These are phyloP conservation scores for Rhynchosporium secalis DNA, from an alignment of 2,329 filamentous ascomycete genomes.

Conservation along the genomic window DNA sequence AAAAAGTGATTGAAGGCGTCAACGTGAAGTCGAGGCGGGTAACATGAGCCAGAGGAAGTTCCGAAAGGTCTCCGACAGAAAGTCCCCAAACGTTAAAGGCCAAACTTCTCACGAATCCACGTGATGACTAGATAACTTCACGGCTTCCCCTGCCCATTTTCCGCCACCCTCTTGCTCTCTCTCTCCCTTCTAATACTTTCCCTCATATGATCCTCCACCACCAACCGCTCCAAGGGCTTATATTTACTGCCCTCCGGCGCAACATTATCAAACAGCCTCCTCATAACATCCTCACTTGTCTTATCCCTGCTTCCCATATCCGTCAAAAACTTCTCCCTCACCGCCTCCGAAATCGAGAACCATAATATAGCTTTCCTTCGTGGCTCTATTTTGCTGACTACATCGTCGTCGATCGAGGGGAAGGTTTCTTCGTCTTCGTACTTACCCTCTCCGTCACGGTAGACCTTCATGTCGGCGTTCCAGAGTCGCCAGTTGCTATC, in stretches of 20 bases:
- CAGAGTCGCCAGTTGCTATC: conserved; percentile 19
- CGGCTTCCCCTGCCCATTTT: background rate
- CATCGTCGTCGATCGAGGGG: conserved; percentile 16
- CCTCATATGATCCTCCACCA: conserved; percentile 17
- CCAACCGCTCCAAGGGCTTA: conserved; percentile 11
- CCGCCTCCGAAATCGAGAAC: conserved; percentile 15
- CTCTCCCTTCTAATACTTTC: conserved; percentile 9
- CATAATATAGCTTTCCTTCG: conserved; percentile 17
- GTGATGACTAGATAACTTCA: background rate
- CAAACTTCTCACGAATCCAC: too few species aligned
- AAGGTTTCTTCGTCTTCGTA: conserved; percentile 17
- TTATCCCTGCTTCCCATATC: conserved; percentile 19
- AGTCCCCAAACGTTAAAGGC: too few species aligned
- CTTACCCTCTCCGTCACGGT: conserved; percentile 14
- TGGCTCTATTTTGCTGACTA: conserved; percentile 17
- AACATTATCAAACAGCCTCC: conserved; percentile 15
- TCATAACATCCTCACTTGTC: conserved; percentile 17
- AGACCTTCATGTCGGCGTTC: conserved; percentile 21
- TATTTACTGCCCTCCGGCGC: conserved; percentile 15
- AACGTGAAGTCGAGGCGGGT: too few species aligned
- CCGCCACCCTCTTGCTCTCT: conserved; percentile 5
- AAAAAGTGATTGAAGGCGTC: too few species aligned
- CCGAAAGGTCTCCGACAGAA: too few species aligned
- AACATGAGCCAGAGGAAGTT: too few species aligned
- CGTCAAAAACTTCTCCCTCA: conserved; percentile 15